Evolutionary conservation across 305 asterid species (phyloP), one percentile per base, ranked within the genome.

Genomic region (Fraxinus latifolia): DNA sequence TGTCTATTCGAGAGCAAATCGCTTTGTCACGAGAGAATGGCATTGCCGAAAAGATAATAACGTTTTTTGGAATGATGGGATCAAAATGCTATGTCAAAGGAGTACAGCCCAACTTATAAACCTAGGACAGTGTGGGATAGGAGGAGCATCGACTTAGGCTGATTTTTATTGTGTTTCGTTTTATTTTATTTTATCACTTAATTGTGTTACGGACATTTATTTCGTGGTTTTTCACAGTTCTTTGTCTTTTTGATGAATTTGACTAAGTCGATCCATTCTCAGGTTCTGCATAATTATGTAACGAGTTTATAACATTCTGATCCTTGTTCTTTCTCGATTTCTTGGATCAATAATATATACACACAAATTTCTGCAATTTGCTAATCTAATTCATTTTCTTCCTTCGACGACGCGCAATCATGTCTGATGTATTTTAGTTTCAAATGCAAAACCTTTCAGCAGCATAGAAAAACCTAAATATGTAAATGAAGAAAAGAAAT

Each of bases 401-500:
- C 21, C 21, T 15, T 50, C 19, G 2, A 15, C 7, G 60, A 15
- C 7, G 60, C 21, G 0, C 60, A 4, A 47, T 47, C 60, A 3
- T 15, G 19, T 47, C 60, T 47, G 19, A 47, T 4, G 60, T 50
- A n/a, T 4, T n/a, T 4, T 53, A 53, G 23, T 53, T 53, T 53
- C 8, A 60, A 74, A 70, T 80, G 78, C 32, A 68, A 80, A 75
- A 53, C 29, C 50, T 58, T 84, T 42, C 15, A 37, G 74, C 70
- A 71, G 80, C 70, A 65, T 78, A 68, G 23, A 53, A 50, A 50
- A 50, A 15, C 60, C 60, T 50, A 15, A 50, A 50, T 50, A 50
- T 50, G 60, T 50, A 50, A 50, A 62, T 31, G 47, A 74, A 77
- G 42, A 5, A 84, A 78, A 77, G 74, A 83, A 77, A 55, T 50